Evolutionary conservation across 75 land plant species (phyloP), one percentile per base, ranked within the genome.

Genomic region (Adiantum capillusveneris): DNA sequence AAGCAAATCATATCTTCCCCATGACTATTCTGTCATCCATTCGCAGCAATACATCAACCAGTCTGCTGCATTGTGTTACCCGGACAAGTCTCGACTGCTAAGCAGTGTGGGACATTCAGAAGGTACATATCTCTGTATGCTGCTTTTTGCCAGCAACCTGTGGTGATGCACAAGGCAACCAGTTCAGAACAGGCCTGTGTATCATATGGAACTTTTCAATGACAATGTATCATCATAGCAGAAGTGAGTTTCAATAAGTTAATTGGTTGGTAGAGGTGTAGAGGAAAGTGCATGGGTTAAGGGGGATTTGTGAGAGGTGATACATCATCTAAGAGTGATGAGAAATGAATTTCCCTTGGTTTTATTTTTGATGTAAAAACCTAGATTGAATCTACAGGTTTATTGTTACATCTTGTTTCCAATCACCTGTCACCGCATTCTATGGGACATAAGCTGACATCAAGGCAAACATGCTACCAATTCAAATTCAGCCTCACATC

Each of bases 31-130:
- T 5, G 37, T 34, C 37, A 34, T 34, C 37, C 37, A 50, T 12
- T 50, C 25, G 9, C 21, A 50, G 25, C 11, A 50, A 3, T 12
- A 5, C 25, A 50, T 25, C 52, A 21, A 25, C 25, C 52, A 50
- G 3, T 21, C 7, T 25, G 25, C 11, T 9, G 7, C 7, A 34
- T 34, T 34, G 37, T 9, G 7, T 9, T 9, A 34, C 37, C 37
- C 9, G 76, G 75, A 44, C 84, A 86, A 68, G 95, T 89, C 53
- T 87, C 87, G 96, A 90, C 96, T 0, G 93, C 87, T 43, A 93
- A 87, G 56, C 96, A 90, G 65, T 59, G 84, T 65, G 97, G 88
- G 61, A 62, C 87, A 11, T 73, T 88, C 1, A 57, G 94, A 2
- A 54, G 70, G 31, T 94, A 88, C 55, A 91, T 91, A 56, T 72